phyloP scores from a whole-genome alignment of 495 filamentous ascomycete genomes.

The Penicillium coffeae region DNA sequence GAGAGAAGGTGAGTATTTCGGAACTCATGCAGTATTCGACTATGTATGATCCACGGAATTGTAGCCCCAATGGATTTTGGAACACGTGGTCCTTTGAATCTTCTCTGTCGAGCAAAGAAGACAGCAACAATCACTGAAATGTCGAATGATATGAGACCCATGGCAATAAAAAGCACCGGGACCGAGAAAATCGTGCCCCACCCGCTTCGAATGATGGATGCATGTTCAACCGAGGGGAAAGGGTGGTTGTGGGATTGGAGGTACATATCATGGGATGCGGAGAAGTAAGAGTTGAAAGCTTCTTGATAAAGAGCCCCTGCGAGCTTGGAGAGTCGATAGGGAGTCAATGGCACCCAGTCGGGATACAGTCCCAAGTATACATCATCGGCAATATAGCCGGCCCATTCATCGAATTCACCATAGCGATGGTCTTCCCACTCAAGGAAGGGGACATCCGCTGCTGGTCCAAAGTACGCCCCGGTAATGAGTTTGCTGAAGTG shows the following conservation, averaged over 20 bases:
- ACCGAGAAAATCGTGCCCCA: slow-evolving; percentile 19
- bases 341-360: neutral
- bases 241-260: neutral
- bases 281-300: slow-evolving; percentile 17
- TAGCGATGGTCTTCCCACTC: neutral
- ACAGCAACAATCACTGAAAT: slow-evolving; percentile 11
- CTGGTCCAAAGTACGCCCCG: neutral
- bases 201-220: neutral
- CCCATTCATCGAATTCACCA: neutral
- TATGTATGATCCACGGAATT: slow-evolving; percentile 21
- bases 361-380: neutral
- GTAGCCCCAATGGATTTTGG: slow-evolving; percentile 21
- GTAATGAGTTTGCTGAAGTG: neutral
- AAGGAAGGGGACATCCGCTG: neutral
- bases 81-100: slow-evolving; percentile 17
- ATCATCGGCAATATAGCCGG: neutral
- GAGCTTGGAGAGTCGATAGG: neutral
- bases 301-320: slow-evolving; percentile 13
- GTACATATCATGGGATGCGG: slow-evolving; percentile 11
- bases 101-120: slow-evolving; percentile 12
- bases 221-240: neutral
- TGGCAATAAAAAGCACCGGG: slow-evolving; percentile 15
- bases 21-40: slow-evolving; percentile 13
- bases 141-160: slow-evolving; percentile 21
- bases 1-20: neutral